phyloP scores from a whole-genome alignment of 1,139 yeast species.

The Candida albicans region DNA sequence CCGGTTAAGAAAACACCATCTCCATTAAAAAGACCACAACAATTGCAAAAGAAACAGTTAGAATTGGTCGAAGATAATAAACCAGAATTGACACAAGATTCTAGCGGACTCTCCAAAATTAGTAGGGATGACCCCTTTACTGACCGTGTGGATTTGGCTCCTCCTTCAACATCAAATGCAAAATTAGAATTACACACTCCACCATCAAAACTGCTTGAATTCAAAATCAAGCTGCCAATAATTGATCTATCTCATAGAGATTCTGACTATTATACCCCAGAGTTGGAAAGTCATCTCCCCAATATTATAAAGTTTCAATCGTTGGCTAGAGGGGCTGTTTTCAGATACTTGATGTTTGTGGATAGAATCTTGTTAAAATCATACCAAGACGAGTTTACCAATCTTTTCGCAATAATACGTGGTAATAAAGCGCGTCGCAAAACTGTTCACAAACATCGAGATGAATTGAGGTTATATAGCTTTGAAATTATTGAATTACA shows the following conservation, averaged over 20 bases:
- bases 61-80: neutral
- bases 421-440: conserved; percentile 36
- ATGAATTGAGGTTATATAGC: conserved; percentile 29
- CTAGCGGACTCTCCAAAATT: neutral
- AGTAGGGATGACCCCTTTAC: conserved; percentile 16
- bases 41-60: neutral
- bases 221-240: conserved; percentile 5
- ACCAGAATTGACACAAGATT: neutral
- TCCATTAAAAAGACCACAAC: conserved; percentile 10
- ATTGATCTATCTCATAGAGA: conserved; percentile 1
- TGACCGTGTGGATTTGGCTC: conserved; percentile 5
- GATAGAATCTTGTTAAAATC: conserved; percentile 59
- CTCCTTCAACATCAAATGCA: neutral
- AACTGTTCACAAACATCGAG: conserved; percentile 43
- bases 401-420: conserved; percentile 39
- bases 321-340: conserved; percentile 62
- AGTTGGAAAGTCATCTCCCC: conserved; percentile 22
- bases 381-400: conserved; percentile 46
- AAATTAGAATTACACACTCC: neutral
- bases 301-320: conserved; percentile 54
- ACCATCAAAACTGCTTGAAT: neutral
- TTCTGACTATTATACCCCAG: conserved; percentile 23
- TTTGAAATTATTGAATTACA: conserved; percentile 37
- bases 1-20: conserved; percentile 9
- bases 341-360: conserved; percentile 63